Percentiles rank a stretch among this genome's conserved stretches.
phyloP scores from a whole-genome alignment of 331 rosid genomes.

The Malus hybrid region DNA sequence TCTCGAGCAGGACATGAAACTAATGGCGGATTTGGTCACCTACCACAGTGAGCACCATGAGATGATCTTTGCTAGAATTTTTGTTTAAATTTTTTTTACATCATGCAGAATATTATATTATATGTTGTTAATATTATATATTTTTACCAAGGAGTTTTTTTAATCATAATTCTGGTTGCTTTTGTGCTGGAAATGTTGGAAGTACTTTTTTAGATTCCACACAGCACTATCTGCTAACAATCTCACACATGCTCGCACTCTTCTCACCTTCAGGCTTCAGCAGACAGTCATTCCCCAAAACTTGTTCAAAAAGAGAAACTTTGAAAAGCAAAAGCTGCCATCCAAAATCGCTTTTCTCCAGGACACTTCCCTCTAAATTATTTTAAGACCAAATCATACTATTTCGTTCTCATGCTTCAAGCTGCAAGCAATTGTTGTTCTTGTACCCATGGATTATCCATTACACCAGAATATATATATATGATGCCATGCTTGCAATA shows the following conservation, averaged over 20 bases:
- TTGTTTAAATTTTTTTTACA: neutral
- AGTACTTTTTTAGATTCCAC: constrained; percentile 62
- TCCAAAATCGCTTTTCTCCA: constrained; percentile 20
- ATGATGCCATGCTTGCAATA: no score
- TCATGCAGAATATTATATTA: neutral
- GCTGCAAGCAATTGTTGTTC: no score
- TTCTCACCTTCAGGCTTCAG: constrained; percentile 28
- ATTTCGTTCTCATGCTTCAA: no score
- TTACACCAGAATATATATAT: no score
- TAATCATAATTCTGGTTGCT: constrained; percentile 18
- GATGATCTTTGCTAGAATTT: constrained; percentile 40
- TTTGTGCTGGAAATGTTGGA: constrained; percentile 59
- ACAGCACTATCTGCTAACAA: constrained; percentile 37
- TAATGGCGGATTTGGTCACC: constrained; percentile 78
- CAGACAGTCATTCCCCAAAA: constrained; percentile 72
- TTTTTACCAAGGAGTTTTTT: neutral
- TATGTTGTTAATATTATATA: neutral
- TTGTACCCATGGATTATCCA: no score
- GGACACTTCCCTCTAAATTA: constrained; percentile 11
- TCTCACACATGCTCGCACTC: constrained; percentile 27
- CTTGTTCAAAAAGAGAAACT: constrained; percentile 54
- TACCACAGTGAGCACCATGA: constrained; percentile 33
- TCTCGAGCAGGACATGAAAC: constrained; percentile 54
- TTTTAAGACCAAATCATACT: neutral
- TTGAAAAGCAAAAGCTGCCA: constrained; percentile 92